Evolutionary conservation across 495 filamentous ascomycete genomes (phyloP), one percentile per base, ranked within the genome.

Genomic region (Penicillium paradoxum): DNA sequence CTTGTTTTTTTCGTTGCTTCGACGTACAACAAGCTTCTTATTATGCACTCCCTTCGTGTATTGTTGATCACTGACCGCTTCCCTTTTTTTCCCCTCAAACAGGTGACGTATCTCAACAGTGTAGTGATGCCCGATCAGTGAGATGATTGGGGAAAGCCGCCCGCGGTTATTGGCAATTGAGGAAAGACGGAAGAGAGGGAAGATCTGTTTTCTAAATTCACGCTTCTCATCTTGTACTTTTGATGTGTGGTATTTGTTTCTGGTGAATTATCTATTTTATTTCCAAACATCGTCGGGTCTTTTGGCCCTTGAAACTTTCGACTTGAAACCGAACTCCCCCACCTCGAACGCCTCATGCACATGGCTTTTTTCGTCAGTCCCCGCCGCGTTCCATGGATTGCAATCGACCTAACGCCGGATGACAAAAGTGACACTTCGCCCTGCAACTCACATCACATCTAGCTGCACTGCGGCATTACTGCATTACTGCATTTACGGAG

Each of bases 61-160:
- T 34, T 51, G 40, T n/a, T 51, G 48, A 37, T 56, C 44, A 49
- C 59, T 71, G 63, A 71, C 67, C 57, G 62, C 60, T 63, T 43
- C 50, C 66, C 55, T 21, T 46, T 30, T 53, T n/a, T n/a, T n/a
- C n/a, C n/a, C n/a, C 33, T 48, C 33, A 25, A 44, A 63, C 53
- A 85, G 82, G 74, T 85, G 29, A 78, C 79, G 47, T 82, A 79
- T 68, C 71, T 86, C 32, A 86, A 86, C 54, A 77, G 73, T 54
- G 73, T 83, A 22, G 80, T 85, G 51, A 84, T 82, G 83, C 85
- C 85, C 19, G 84, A 88, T 65, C 55, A 47, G 34, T 66, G 55
- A 51, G 29, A 43, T 36, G 52, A 24, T 49, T 49, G 33, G 27
- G 21, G 34, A 29, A 19, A 49, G 15, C 22, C 33, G 39, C 46